Evolutionary conservation across 805 yeast genomes (phyloP), one percentile per base, ranked within the genome.

Genomic region (Debaryomyces tyrocola): DNA sequence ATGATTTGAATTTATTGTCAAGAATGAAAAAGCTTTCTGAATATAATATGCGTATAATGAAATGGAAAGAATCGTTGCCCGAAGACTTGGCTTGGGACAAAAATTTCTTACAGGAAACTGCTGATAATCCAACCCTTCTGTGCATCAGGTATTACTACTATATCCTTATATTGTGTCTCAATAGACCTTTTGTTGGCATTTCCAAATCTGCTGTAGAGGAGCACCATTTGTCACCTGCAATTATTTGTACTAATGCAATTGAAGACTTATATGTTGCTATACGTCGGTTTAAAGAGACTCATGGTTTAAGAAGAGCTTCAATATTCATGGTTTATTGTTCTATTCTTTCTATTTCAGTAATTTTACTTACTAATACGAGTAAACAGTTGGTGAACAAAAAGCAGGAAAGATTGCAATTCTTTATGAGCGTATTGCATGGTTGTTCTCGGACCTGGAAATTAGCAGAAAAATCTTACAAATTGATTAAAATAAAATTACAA

Each of bases 81-180:
- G 60, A 60, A 1, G 78, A 75, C 41, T 61, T 80, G 34, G 63
- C 69, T 53, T 83, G 86, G 85, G 67, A 72, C 36, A 61, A 68
- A 34, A 56, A 60, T 2, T 57, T 62, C n/a, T 62, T 82, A 33
- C 59, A 58, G 36, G 59, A 59, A 40, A 63, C 71, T 14, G 78
- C 80, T 10, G 73, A 73, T 37, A 81, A 80, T 52, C 85, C 85
- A 0, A 79, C 82, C 0, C 65, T 73, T 17, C 70, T 80, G 37
- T 70, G 78, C 40, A 75, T 81, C 39, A 67, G 80, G 55, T 80
- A 78, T 54, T 80, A 79, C 54, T 83, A 82, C 58, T 83, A 82
- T 55, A 74, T 83, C 38, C 74, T 80, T 1, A 60, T 78, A 14
- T 64, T 83, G n/a, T 81, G 86, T 46, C 70, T 82, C 43, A 82